phyloP scores from a whole-genome alignment of 257 asterid species.

The Euphrasia confusa region DNA sequence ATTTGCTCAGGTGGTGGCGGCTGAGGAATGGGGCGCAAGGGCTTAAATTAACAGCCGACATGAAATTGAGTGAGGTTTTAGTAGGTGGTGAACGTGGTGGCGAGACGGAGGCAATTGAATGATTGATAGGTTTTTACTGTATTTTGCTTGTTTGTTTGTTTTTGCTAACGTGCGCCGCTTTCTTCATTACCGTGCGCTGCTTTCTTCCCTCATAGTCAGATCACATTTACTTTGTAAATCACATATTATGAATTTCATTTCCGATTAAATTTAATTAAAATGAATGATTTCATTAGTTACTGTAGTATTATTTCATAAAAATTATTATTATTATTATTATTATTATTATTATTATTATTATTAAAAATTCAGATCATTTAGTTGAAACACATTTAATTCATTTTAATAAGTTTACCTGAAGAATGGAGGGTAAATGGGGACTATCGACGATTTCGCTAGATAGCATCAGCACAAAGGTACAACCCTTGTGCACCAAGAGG shows the following conservation, averaged over 20 bases:
- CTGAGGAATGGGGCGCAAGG: constrained; percentile 34
- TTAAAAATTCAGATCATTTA: no score
- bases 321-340: no score
- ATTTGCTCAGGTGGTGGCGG: constrained; percentile 9
- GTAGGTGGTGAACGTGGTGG: constrained; percentile 11
- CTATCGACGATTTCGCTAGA: constrained; percentile 40
- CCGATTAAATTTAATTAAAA: no score
- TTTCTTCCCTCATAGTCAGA: no score
- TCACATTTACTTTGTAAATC: no score
- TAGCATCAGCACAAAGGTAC: constrained; percentile 47
- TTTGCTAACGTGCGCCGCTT: background rate
- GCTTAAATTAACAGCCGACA: constrained; percentile 45
- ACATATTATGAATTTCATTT: no score
- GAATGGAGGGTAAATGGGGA: constrained; percentile 35
- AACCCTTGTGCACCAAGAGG: constrained; percentile 38
- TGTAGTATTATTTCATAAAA: no score
- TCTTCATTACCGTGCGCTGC: no score
- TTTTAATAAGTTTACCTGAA: constrained; percentile 32
- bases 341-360: no score
- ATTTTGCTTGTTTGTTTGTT: background rate
- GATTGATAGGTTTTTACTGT: background rate
- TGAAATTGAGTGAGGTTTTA: constrained; percentile 20
- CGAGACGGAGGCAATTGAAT: constrained; percentile 1
- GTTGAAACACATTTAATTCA: no score
- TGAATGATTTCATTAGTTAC: no score